Conservation (phyloP, 768 basidiomycete genomes). For the Boletus sp. region DNA sequence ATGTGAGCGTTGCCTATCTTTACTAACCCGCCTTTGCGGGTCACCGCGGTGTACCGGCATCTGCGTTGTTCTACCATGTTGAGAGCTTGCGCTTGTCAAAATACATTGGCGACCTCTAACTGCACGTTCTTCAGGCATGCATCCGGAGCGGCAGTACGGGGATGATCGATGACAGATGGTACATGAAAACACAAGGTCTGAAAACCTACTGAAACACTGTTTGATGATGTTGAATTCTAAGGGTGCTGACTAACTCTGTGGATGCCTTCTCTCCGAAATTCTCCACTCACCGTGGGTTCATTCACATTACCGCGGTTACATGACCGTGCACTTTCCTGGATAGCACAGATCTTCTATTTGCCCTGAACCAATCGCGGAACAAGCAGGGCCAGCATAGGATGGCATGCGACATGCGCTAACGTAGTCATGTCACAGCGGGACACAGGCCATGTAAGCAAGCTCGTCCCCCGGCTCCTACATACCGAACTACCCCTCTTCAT, state of each 20-base stretch:
- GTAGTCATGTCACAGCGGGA: too few relatives aligned
- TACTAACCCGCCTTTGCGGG: background rate
- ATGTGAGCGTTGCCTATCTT: background rate
- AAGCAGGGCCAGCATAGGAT: too few relatives aligned
- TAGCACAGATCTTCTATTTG: too few relatives aligned
- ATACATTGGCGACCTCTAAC: background rate
- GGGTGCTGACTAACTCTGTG: slow-evolving; percentile 3
- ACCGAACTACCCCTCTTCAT: slow-evolving; percentile 4
- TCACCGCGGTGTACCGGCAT: background rate
- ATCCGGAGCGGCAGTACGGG: background rate
- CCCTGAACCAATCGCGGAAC: too few relatives aligned
- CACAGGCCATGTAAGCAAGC: slow-evolving; percentile 1
- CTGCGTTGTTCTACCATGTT: too few relatives aligned
- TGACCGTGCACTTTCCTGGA: too few relatives aligned
- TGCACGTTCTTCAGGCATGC: background rate
- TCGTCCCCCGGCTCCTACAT: slow-evolving; percentile 11
- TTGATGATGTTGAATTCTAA: slow-evolving; percentile 8
- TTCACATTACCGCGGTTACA: too few relatives aligned
- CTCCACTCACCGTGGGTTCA: too few relatives aligned
- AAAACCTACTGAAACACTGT: background rate
- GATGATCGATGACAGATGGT: background rate
- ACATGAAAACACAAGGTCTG: background rate
- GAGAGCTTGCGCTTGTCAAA: background rate
- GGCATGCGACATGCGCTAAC: too few relatives aligned
- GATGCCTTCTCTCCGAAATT: too few relatives aligned